These are phyloP conservation scores for Xylariaceae sp. DNA, from an alignment of 2,329 filamentous ascomycete species.

Conservation along the genomic window DNA sequence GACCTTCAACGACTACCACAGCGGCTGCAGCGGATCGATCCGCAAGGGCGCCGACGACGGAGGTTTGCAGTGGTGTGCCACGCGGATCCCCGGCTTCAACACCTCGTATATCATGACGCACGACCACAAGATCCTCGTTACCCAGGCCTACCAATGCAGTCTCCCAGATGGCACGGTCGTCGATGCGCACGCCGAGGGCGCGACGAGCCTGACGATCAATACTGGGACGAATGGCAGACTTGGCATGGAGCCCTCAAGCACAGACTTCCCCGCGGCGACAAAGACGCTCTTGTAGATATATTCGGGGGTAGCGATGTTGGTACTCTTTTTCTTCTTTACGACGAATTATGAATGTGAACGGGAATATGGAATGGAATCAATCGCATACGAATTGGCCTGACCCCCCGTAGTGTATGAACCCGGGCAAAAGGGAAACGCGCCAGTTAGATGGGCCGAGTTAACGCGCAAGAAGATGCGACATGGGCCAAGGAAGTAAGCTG, in stretches of 20 bases:
- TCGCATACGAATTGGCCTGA: no score
- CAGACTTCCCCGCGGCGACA: slow-evolving; percentile 14
- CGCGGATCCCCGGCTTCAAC: slow-evolving; percentile 28
- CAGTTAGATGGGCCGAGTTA: no score
- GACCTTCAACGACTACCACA: slow-evolving; percentile 28
- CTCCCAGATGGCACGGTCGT: slow-evolving; percentile 19
- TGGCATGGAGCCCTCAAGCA: slow-evolving; percentile 10
- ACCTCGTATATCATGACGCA: slow-evolving; percentile 27
- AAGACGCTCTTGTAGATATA: slow-evolving; percentile 7
- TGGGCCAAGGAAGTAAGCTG: no score
- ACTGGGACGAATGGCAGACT: slow-evolving; percentile 14
- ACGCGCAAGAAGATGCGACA: no score
- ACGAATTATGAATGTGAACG: no score
- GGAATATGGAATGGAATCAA: no score
- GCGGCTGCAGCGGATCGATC: slow-evolving; percentile 28
- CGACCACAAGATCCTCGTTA: slow-evolving; percentile 21
- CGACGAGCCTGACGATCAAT: slow-evolving; percentile 8
- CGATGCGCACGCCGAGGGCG: slow-evolving; percentile 23
- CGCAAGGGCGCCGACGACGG: slow-evolving; percentile 20
- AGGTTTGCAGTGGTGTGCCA: slow-evolving; percentile 28
- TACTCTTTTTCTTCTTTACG: no score
- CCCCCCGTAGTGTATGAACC: no score
- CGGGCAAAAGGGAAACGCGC: no score
- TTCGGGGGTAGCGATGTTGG: not conserved
- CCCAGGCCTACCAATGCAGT: slow-evolving; percentile 27